Evolutionary conservation across 306 rosid species (phyloP), one percentile per base, ranked within the genome.

Genomic region (Pachyrhizus erosus): DNA sequence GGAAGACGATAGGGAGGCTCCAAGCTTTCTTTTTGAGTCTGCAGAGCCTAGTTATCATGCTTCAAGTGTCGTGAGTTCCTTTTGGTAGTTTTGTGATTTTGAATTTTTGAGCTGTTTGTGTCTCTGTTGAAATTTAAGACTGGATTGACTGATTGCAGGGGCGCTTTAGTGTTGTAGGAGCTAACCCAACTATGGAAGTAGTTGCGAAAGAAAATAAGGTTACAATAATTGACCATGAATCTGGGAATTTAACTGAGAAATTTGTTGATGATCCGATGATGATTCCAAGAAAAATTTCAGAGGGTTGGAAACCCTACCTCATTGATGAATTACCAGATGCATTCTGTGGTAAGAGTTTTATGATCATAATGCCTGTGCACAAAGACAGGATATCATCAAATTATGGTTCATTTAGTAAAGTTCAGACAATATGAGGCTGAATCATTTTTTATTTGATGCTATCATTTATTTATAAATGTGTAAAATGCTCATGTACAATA

Each of bases 21-120:
- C 97, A 0, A 94, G 98, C 82, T 94, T 94, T 89, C 92, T 94
- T 3, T 92, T 89, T 37, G 98, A 94, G 80, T 88, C 97, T 0
- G 97, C 90, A 9, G 98, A 94, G 83, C 92, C 92, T 26, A 86
- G 81, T 70, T 20, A 58, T 21, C 83, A 80, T 49, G 81, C 29
- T 55, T 55, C 29, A 0, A 75, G 23, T 29, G 80, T 88, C 9
- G 90, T 85, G 80, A 67, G 89, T 80, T 80, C 5, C 55, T 31
- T 75, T n/a, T 1, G 1, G 8, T n/a, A 29, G 51, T 52, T 52
- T 71, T 11, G 18, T 74, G 77, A 23, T 69, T 72, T 82, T 80
- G 64, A 48, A 78, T 33, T 58, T 51, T 17, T 5, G 21, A 31
- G 58, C 60, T 51, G 20, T 1, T 26, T 46, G 18, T 17, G 33